Evolutionary conservation across 371 early-diverging fungal genomes (phyloP), one percentile per base, ranked within the genome.

Genomic region (Chytridium lagenaria): DNA sequence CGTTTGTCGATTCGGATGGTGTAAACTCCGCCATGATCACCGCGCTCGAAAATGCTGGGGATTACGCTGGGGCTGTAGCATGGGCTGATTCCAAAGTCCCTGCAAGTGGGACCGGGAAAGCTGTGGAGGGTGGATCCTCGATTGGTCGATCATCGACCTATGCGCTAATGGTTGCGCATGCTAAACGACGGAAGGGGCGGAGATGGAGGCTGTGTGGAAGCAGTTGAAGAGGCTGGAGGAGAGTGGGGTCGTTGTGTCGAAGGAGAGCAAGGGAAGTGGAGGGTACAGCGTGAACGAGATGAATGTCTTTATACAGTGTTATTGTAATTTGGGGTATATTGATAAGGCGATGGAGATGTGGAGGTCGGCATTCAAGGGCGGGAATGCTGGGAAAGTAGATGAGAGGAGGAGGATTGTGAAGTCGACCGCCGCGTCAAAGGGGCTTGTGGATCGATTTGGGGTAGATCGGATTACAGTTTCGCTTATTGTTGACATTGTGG

Each of bases 211-310:
- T 19, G 57, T 86, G 3, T 83, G 82, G 34, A 63, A 77, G 19
- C 82, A 85, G 7, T 75, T 87, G 80, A 49, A 55, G 0, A 59
- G 77, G 2, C 31, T 75, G 10, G 76, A 75, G 34, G 50, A 40
- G 26, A 50, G 51, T 50, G 67, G 71, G 2, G 23, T 50, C 55
- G 37, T 12, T 15, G 50, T 63, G 5, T 16, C 5, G n/a, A 40
- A 26, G 28, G 68, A 65, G 59, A 3, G 22, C 7, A 61, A 31
- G 39, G 19, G 10, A 10, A 19, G 22, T 15, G 67, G 50, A 19
- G 38, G 26, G 10, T 36, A 65, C 44, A n/a, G 39, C 16, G 65
- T 70, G 26, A 65, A 69, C 34, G 76, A 75, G 59, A 63, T 44
- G 5, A 75, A 75, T 40, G 71, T 75, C 1, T 28, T 67, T 26